Evolutionary conservation across 2,329 filamentous ascomycete genomes (phyloP).

Genomic region (Erysiphe neolycopersici): DNA sequence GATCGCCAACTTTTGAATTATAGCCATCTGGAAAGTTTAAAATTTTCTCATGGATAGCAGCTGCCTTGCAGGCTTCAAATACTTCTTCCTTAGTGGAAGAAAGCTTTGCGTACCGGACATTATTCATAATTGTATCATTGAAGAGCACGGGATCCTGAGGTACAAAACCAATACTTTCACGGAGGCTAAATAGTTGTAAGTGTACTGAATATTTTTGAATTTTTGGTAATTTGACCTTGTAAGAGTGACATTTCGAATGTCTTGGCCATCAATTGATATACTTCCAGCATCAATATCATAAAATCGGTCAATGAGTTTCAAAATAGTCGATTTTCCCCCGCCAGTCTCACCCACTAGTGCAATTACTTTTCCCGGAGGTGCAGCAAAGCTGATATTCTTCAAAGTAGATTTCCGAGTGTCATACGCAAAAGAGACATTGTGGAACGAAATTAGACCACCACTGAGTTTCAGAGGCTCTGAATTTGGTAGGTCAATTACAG

Average conservation of each 20-base stretch:
- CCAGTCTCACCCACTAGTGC: conserved; percentile 92
- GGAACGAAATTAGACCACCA: conserved; percentile 60
- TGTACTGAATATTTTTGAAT: not conserved
- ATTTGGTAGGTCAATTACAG: conserved; percentile 51
- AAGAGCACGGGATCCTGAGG: conserved; percentile 91
- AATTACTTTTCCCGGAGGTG: conserved; percentile 71
- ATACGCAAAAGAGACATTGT: conserved; percentile 76
- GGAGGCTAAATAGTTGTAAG: conserved; percentile 56
- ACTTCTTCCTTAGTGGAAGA: conserved; percentile 58
- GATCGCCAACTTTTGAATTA: conserved; percentile 71
- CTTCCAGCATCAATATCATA: conserved; percentile 63
- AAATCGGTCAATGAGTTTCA: conserved; percentile 86
- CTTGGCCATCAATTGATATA: conserved; percentile 61
- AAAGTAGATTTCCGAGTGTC: conserved; percentile 66
- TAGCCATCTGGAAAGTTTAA: conserved; percentile 71
- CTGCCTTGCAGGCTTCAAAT: conserved; percentile 54
- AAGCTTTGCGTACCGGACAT: conserved; percentile 70
- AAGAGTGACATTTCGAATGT: conserved; percentile 53
- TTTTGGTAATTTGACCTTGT: not conserved
- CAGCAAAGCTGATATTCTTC: conserved; percentile 61
- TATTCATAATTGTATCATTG: conserved; percentile 89
- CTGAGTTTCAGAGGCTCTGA: conserved; percentile 39
- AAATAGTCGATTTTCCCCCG: conserved; percentile 89
- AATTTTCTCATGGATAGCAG: conserved; percentile 83
- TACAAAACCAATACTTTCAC: conserved; percentile 78